phyloP scores from a whole-genome alignment of 352 stramenopile species.

The Phytophthora parvispora region DNA sequence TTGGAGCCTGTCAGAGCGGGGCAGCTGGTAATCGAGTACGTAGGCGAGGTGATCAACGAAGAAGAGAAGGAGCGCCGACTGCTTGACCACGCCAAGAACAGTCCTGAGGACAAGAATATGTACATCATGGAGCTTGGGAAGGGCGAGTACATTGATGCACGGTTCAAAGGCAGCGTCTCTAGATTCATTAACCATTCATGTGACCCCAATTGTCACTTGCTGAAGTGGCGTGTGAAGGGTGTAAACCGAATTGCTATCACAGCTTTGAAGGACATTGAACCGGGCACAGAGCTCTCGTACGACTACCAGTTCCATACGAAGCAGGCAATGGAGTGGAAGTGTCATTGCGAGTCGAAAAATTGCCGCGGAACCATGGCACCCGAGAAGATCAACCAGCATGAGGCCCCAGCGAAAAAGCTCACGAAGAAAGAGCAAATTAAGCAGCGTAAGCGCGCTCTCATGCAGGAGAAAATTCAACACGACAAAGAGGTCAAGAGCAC shows the following conservation, averaged over 20 bases:
- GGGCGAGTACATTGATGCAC: constrained; percentile 96
- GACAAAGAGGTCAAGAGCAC: constrained; percentile 77
- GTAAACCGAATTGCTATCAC: constrained; percentile 95
- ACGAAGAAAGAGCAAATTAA: constrained; percentile 86
- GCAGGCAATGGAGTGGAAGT: constrained; percentile 89
- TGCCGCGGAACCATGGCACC: constrained; percentile 91
- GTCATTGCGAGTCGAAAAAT: constrained; percentile 82
- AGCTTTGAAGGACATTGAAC: constrained; percentile 88
- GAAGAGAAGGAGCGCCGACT: constrained; percentile 92
- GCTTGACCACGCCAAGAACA: constrained; percentile 82
- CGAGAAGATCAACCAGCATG: constrained; percentile 72
- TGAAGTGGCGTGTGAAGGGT: constrained; percentile 96
- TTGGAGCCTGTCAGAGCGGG: constrained; percentile 85
- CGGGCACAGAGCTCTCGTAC: constrained; percentile 94
- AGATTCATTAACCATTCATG: constrained; percentile 99
- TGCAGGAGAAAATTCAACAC: constrained; percentile 74
- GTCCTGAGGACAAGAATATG: constrained; percentile 97
- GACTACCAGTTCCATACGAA: constrained; percentile 96
- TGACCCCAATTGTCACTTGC: constrained; percentile 95
- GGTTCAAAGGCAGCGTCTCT: constrained; percentile 94
- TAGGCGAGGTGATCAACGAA: constrained; percentile 96
- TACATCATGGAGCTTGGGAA: constrained; percentile 96
- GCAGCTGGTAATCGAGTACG: constrained; percentile 95
- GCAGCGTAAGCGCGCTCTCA: constrained; percentile 73
- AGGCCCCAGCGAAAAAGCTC: constrained; percentile 63